A percentile compares a stretch with the other conserved stretches of the same genome.
Conservation (phyloP, 2,329 filamentous ascomycete species). For the Rhynchosporium secalis region DNA sequence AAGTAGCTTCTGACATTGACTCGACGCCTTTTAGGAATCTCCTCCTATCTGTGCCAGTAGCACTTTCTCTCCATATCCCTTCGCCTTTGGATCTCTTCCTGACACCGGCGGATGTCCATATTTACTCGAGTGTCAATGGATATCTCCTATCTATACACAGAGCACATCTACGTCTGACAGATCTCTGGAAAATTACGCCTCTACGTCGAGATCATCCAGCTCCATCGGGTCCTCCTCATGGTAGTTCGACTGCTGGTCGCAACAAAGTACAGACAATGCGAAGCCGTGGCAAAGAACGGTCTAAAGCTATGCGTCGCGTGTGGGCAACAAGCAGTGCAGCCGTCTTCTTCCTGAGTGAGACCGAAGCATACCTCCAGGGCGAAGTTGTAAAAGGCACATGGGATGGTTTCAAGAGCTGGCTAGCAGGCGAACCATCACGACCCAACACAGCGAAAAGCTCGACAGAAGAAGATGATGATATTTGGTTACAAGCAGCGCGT, state of each 20-base stretch:
- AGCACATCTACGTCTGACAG: constrained; percentile 79
- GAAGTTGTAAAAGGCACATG: constrained; percentile 83
- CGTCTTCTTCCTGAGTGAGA: constrained; percentile 85
- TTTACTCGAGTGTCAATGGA: constrained; percentile 82
- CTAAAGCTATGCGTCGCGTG: constrained; percentile 70
- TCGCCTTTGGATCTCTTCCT: constrained; percentile 88
- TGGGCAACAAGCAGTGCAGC: constrained; percentile 90
- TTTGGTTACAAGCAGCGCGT: constrained; percentile 44
- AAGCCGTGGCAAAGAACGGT: constrained; percentile 61
- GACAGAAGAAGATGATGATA: constrained; percentile 42
- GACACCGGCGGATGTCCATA: constrained; percentile 69
- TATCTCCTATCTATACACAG: constrained; percentile 85
- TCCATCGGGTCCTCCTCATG: constrained; percentile 64
- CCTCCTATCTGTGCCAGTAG: constrained; percentile 74
- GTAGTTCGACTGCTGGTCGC: constrained; percentile 60
- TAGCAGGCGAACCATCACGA: constrained; percentile 45
- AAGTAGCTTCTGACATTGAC: constrained; percentile 26
- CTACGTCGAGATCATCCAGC: constrained; percentile 76
- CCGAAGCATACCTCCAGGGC: constrained; percentile 84
- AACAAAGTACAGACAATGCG: constrained; percentile 62
- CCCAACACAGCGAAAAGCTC: constrained; percentile 24
- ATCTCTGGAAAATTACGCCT: constrained; percentile 82
- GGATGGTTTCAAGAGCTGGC: constrained; percentile 76
- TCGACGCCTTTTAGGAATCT: constrained; percentile 72
- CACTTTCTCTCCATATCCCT: constrained; percentile 69